A percentile compares a stretch with the other conserved stretches of the same genome.
These are phyloP conservation scores for Panaeolus papilionaceus DNA, from an alignment of 768 basidiomycete species.

Conservation along the genomic window DNA sequence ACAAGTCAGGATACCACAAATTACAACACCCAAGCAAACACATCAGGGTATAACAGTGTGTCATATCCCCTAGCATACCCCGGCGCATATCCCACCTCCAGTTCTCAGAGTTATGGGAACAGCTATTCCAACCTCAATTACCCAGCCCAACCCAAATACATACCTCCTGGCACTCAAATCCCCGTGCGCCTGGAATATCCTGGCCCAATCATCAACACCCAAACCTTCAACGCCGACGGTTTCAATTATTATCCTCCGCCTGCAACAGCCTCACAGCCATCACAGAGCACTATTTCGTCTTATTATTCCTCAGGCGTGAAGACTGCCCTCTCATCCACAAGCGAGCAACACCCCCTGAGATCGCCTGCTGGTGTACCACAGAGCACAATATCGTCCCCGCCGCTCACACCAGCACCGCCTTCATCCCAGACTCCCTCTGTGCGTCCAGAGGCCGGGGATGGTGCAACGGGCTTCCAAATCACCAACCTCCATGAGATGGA, in stretches of 20 bases:
- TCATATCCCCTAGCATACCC: not conserved
- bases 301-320: not conserved
- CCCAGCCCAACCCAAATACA: not conserved
- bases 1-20: not conserved
- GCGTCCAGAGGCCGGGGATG: not conserved
- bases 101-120: not conserved
- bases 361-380: not conserved
- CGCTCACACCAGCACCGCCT: not conserved
- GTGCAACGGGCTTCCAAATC: not conserved
- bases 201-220: not conserved
- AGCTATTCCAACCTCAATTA: not conserved
- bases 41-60: not conserved
- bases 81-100: not conserved
- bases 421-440: not conserved
- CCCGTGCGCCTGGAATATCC: not conserved
- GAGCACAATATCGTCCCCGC: not conserved
- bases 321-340: not conserved
- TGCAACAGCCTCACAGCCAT: not conserved
- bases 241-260: not conserved
- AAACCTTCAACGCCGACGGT: not conserved
- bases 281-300: not conserved
- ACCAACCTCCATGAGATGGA: slow-evolving; percentile 7
- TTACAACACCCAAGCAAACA: not conserved
- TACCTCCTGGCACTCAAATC: not conserved
- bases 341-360: not conserved